These are phyloP conservation scores for Paralagenidium karlingii DNA, from an alignment of 352 stramenopile genomes.

Conservation along the genomic window DNA sequence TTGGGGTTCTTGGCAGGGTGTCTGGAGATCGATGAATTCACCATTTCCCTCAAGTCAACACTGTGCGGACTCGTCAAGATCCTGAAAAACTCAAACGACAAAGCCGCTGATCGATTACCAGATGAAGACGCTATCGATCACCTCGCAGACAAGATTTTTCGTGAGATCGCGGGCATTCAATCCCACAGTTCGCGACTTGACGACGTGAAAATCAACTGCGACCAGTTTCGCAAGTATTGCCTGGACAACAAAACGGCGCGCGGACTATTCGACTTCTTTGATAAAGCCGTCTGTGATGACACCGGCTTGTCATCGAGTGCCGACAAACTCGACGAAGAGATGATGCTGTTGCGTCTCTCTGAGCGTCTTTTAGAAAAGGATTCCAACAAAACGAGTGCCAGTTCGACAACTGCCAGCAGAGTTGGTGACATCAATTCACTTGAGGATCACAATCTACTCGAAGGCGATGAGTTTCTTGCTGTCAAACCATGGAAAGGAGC, in stretches of 20 bases:
- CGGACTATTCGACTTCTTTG: constrained; percentile 50
- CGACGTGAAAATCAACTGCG: constrained; percentile 45
- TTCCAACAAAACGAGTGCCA: neutral
- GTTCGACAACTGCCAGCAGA: no score
- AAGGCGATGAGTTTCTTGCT: constrained; percentile 65
- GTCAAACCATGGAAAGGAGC: constrained; percentile 81
- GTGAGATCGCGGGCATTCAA: constrained; percentile 37
- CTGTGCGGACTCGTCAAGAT: constrained; percentile 56
- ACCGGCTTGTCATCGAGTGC: no score
- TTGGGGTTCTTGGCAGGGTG: no score
- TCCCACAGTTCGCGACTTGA: constrained; percentile 9
- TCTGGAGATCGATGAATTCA: constrained; percentile 75
- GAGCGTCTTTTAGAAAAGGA: neutral
- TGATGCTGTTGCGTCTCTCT: neutral
- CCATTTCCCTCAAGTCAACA: constrained; percentile 81
- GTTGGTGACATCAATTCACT: neutral
- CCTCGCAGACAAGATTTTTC: constrained; percentile 46
- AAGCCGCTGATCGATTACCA: constrained; percentile 5
- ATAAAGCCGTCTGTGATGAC: constrained; percentile 23
- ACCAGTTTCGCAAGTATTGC: constrained; percentile 70
- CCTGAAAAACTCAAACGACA: constrained; percentile 10
- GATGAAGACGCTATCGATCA: constrained; percentile 58
- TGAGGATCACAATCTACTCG: neutral
- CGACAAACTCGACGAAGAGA: constrained; percentile 2
- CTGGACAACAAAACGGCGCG: constrained; percentile 42